Evolutionary conservation across 345 rosid genomes (phyloP), one percentile per base, ranked within the genome.

Genomic region (Garcia nutans): DNA sequence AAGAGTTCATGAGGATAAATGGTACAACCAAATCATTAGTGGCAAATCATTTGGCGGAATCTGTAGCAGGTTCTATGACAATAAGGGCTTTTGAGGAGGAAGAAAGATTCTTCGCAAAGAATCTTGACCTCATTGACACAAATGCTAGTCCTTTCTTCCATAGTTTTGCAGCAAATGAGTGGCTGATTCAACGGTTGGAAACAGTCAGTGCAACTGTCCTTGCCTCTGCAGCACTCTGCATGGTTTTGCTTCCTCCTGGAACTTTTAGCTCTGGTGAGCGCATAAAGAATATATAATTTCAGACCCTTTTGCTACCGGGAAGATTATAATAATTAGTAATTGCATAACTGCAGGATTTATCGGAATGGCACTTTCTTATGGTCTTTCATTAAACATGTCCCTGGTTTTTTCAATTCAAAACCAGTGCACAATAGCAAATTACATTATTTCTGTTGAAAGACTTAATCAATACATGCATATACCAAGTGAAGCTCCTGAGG

Each of bases 351-450:
- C 92, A 96, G 99, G 99, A 55, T 96, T 96, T 75, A 86, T 96
- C 2, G 99, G 99, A 79, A 89, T 96, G 98, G 97, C 99, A n/a
- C 85, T 96, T 75, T 93, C 99, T 6, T 93, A 96, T 57, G 99
- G 98, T 77, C 91, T 96, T 81, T 89, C 99, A 11, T 74, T 96
- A 81, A 96, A 96, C 73, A 26, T 78, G 82, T 87, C 96, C 41
- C 86, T 96, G 60, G 97, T 93, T 19, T 58, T 76, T 64, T 88
- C 99, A 1, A 93, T 93, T 79, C 97, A 93, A 84, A 89, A 92
- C 89, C 97, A 92, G 71, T 93, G 99, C 84, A 90, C 87, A 50
- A 3, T 88, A 54, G 94, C 95, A 15, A 96, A 96, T 81, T 83
- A 94, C 82, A 91, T 96, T 71, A 91, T 96, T 42, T 96, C 98